Evolutionary conservation across 2,329 filamentous ascomycete species (phyloP), one percentile per base, ranked within the genome.

Genomic region (Exophiala aquamarina): DNA sequence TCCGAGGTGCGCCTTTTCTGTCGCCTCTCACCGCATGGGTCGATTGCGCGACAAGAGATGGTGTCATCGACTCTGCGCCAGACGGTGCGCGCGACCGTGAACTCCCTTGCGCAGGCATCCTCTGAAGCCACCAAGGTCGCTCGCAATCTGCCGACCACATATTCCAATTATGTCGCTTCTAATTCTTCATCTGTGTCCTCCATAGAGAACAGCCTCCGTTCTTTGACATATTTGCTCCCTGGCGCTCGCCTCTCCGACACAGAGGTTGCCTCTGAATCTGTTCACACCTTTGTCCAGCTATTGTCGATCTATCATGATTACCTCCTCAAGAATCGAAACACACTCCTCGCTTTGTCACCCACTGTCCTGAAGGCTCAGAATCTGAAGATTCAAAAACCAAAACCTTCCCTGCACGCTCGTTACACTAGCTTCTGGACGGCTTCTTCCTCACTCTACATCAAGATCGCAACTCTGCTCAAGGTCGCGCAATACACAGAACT

Each of bases 401-500:
- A 71, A 23, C 73, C 77, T 17, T 77, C 76, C 18, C 78, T 80
- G 31, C 81, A 84, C 63, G 76, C 75, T 51, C 74, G 82, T 54
- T 85, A 85, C 60, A 84, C 82, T 29, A 76, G 76, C 53, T 83
- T 82, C 65, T 84, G 81, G 77, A 75, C 75, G 14, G 71, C 76
- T 39, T 75, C 75, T 44, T 84, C 79, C 60, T 74, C 78, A 3
- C 75, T 89, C 8, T 98, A 98, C 68, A 82, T 85, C 49, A 81
- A 87, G 49, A 82, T 94, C 44, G 91, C 92, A 32, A 78, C 91
- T 55, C 74, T 90, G 3, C 73, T 98, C 39, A 89, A 95, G 65
- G 86, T 95, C 70, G 87, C 96, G 19, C 87, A 93, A 58, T 97
- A 97, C 64, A 95, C 91, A 0, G 89, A 98, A 70, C 75, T 98